Evolutionary conservation across 768 basidiomycete genomes (phyloP).

Genomic region (Mycena belliarum): DNA sequence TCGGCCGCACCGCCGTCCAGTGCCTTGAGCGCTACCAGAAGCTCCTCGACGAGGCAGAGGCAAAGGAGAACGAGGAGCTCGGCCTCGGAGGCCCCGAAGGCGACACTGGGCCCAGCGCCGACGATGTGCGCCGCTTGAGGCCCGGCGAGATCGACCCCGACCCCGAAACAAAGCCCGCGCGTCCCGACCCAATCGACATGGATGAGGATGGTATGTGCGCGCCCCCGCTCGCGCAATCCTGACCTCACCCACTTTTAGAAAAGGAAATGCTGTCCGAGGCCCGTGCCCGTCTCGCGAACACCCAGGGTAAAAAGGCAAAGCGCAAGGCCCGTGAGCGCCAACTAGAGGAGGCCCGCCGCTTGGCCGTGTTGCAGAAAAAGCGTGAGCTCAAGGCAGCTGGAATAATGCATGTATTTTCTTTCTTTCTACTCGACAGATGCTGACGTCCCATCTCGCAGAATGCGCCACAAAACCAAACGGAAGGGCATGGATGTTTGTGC

Average conservation of each 20-base stretch:
- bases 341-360: slow-evolving; percentile 89
- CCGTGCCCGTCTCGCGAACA: slow-evolving; percentile 95
- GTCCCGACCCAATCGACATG: slow-evolving; percentile 99
- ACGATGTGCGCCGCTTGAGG: slow-evolving; percentile 84
- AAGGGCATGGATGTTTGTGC: slow-evolving; percentile 93
- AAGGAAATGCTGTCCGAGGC: slow-evolving; percentile 99
- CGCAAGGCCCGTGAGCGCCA: slow-evolving; percentile 97
- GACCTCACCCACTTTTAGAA: slow-evolving; percentile 31
- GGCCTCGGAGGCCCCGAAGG: slow-evolving; percentile 83
- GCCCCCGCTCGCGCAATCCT: background rate
- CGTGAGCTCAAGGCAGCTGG: slow-evolving; percentile 97
- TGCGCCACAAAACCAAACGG: slow-evolving; percentile 92
- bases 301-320: slow-evolving; percentile 99
- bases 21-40: slow-evolving; percentile 99
- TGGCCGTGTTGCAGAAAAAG: slow-evolving; percentile 97
- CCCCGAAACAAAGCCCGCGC: slow-evolving; percentile 96
- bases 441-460: slow-evolving; percentile 42
- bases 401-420: slow-evolving; percentile 69
- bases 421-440: background rate
- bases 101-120: slow-evolving; percentile 86
- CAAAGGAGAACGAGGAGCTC: slow-evolving; percentile 93
- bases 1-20: slow-evolving; percentile 96
- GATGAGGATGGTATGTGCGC: slow-evolving; percentile 75
- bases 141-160: slow-evolving; percentile 99
- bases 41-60: slow-evolving; percentile 94